Percentiles rank a stretch among this genome's conserved stretches.
phyloP scores from a whole-genome alignment of 106 monocot species.

The Acorus gramineus region DNA sequence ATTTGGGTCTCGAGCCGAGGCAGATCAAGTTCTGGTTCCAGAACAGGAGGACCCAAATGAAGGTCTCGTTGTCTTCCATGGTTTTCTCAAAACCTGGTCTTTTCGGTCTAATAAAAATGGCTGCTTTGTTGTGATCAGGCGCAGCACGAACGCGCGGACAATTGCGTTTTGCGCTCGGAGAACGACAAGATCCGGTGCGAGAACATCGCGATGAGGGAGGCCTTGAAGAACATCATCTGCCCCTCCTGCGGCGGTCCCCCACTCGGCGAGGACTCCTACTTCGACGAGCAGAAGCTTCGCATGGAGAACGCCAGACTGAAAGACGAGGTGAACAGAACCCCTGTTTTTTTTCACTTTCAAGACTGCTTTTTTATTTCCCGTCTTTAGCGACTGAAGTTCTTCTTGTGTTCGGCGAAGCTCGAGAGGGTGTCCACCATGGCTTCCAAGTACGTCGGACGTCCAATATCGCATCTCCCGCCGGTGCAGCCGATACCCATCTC shows the following conservation, averaged over 20 bases:
- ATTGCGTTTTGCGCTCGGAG: conserved; percentile 73
- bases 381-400: not conserved
- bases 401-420: conserved; percentile 24
- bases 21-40: conserved; percentile 99
- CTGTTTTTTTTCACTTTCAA: too few relatives aligned
- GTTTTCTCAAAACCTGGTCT: too few relatives aligned
- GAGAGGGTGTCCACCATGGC: conserved; percentile 82
- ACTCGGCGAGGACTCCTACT: conserved; percentile 46
- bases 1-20: conserved; percentile 62
- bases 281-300: conserved; percentile 78
- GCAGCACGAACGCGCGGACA: conserved; percentile 87
- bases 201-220: conserved; percentile 82
- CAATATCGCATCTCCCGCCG: conserved; percentile 68
- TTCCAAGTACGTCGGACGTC: conserved; percentile 84
- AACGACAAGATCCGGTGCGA: conserved; percentile 97
- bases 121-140: conserved; percentile 25
- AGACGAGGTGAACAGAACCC: conserved; percentile 50
- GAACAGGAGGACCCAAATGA: conserved; percentile 90
- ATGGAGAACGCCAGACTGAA: conserved; percentile 79
- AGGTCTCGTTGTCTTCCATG: conserved; percentile 21
- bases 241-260: conserved; percentile 70
- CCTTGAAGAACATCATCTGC: conserved; percentile 78
- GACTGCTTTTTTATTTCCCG: too few relatives aligned
- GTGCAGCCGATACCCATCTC: conserved; percentile 53
- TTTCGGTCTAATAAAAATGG: too few relatives aligned